These are phyloP conservation scores for Diaporthe australafricana DNA, from an alignment of 2,329 filamentous ascomycete genomes.

Conservation along the genomic window DNA sequence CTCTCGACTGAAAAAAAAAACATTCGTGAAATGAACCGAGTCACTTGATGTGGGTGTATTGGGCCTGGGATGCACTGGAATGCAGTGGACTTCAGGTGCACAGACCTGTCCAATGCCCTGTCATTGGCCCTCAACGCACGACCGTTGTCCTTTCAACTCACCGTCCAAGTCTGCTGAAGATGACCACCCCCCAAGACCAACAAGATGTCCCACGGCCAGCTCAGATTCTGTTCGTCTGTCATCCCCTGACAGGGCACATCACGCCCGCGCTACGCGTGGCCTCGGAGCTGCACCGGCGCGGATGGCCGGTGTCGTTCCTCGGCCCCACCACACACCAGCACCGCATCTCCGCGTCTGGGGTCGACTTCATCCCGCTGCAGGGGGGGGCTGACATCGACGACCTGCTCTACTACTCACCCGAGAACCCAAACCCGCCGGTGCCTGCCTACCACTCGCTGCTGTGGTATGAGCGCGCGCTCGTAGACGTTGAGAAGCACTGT, in stretches of 20 bases:
- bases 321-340: slow-evolving; percentile 49
- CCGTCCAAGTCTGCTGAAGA: not conserved
- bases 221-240: slow-evolving; percentile 48
- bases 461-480: slow-evolving; percentile 47
- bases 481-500: slow-evolving; percentile 48
- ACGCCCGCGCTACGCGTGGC: slow-evolving; percentile 50
- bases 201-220: slow-evolving; percentile 25
- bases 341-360: slow-evolving; percentile 49
- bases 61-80: not conserved
- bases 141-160: not conserved
- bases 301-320: slow-evolving; percentile 50
- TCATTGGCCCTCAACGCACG: not conserved
- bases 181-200: not conserved
- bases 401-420: slow-evolving; percentile 44
- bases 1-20: too few species aligned
- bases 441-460: slow-evolving; percentile 41
- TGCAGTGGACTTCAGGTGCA: not conserved
- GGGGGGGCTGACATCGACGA: slow-evolving; percentile 50
- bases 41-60: too few species aligned
- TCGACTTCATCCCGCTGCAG: slow-evolving; percentile 48
- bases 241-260: slow-evolving; percentile 52
- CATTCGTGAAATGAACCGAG: too few species aligned
- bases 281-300: slow-evolving; percentile 44
- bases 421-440: slow-evolving; percentile 40
- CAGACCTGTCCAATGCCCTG: not conserved